Conservation (phyloP, 257 asterid species). For the Plantago elongata region DNA sequence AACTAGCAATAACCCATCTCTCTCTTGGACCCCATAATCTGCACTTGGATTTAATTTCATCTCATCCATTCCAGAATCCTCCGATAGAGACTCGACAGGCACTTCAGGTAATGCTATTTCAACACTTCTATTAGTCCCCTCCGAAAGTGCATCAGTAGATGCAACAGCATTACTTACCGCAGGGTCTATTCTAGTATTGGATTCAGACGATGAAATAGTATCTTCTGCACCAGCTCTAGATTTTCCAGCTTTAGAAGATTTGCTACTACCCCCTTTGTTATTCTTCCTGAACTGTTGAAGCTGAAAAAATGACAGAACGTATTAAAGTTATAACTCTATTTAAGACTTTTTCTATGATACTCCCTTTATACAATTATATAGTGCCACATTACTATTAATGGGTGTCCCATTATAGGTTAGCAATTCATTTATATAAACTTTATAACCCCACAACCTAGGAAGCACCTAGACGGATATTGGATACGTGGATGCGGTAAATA, state of each 20-base stretch:
- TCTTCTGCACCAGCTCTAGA: slow-evolving; percentile 40
- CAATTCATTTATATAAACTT: no score
- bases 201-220: slow-evolving; percentile 32
- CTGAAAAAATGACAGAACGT: slow-evolving; percentile 32
- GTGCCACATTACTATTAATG: no score
- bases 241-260: slow-evolving; percentile 51
- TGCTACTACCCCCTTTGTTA: slow-evolving; percentile 53
- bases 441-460: no score
- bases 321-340: not conserved
- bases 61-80: slow-evolving; percentile 31
- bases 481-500: no score
- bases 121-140: slow-evolving; percentile 22
- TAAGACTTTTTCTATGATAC: not conserved
- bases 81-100: slow-evolving; percentile 24
- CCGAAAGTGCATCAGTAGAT: slow-evolving; percentile 30
- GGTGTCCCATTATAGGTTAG: no score
- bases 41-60: slow-evolving; percentile 22
- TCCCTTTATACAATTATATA: no score
- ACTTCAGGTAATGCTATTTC: slow-evolving; percentile 29
- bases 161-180: slow-evolving; percentile 25
- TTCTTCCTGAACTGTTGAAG: slow-evolving; percentile 94
- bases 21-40: slow-evolving; percentile 22
- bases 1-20: slow-evolving; percentile 30
- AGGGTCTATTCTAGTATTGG: slow-evolving; percentile 29
- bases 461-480: no score